Evolutionary conservation across 2,329 filamentous ascomycete species (phyloP).

Genomic region (Ceratocystis huliohia): DNA sequence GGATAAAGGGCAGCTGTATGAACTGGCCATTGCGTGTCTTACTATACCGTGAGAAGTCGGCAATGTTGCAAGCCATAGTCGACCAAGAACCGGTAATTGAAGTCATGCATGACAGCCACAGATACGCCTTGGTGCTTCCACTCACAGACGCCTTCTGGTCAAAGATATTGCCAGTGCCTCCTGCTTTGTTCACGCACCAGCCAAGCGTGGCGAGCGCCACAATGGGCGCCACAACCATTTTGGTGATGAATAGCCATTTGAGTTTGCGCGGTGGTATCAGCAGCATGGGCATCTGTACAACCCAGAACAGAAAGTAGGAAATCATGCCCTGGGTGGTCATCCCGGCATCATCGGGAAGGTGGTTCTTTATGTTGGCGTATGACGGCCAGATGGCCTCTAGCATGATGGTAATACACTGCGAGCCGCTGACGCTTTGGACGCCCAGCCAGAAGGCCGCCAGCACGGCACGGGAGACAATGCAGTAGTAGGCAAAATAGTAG

Average conservation of each 20-base stretch:
- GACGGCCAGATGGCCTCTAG: conserved; percentile 31
- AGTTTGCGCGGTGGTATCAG: conserved; percentile 35
- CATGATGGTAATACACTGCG: conserved; percentile 26
- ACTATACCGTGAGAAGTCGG: conserved; percentile 29
- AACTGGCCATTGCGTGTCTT: conserved; percentile 35
- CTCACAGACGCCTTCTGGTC: conserved; percentile 23
- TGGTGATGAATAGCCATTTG: conserved; percentile 32
- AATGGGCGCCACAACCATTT: conserved; percentile 26
- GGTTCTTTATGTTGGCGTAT: conserved; percentile 30
- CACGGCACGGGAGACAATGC: conserved; percentile 31
- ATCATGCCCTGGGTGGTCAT: conserved; percentile 30
- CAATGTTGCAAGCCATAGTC: conserved; percentile 39
- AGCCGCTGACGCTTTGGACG: conserved; percentile 32
- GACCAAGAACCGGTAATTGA: conserved; percentile 38
- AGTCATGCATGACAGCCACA: conserved; percentile 33
- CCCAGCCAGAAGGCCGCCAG: conserved; percentile 36
- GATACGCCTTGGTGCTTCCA: conserved; percentile 31
- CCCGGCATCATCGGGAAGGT: conserved; percentile 28
- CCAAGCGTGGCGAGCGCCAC: conserved; percentile 27
- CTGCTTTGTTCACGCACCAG: conserved; percentile 28
- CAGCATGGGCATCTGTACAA: conserved; percentile 33
- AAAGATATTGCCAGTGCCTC: conserved; percentile 22
- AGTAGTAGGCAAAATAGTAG: conserved; percentile 32
- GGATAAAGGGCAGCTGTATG: conserved; percentile 37
- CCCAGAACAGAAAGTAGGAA: conserved; percentile 37